Evolutionary conservation across 768 basidiomycete species (phyloP), one percentile per base, ranked within the genome.

Genomic region (Boletus reticulatus): DNA sequence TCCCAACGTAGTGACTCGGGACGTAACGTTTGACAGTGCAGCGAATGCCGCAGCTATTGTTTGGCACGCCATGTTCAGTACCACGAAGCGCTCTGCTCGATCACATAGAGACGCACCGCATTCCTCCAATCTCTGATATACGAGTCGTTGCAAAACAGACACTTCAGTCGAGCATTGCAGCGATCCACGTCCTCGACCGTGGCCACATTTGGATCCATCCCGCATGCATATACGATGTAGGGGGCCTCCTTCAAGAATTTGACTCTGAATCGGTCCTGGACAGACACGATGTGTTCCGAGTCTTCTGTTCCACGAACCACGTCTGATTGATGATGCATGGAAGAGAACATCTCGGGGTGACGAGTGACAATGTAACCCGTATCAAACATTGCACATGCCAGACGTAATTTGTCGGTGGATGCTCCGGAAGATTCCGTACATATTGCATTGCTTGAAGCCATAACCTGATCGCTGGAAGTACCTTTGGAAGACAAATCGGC

Each of bases 301-400:
- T 29, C 27, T 29, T 14, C 14, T 11, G 34, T 36, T 36, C 13
- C 32, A 14, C 5, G 3, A 12, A 13, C 10, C 12, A 12, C 2
- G 32, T 22, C 3, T 4, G 3, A 1, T 19, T 36, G 6, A 13
- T 14, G 27, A 31, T 0, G 14, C 38, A 41, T 50, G 24, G 17
- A 9, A 31, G 36, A 52, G 29, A 45, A 34, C 6, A 45, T 14
- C 0, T 53, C 52, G 10, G 52, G 45, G 22, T 47, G 10, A 17
- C 14, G 4, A 13, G 38, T 20, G 38, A 32, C 0, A 12, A 6
- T 16, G 24, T 1, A 24, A 20, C 9, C 7, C 5, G 5, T 22
- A 43, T 12, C 6, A n/a, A 58, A 55, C 34, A 50, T 13, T 9
- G 49, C 53, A 29, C 53, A 58, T 4, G 53, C 53, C 9, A 58